A percentile compares a stretch with the other conserved stretches of the same genome.
Conservation (phyloP, 2,329 filamentous ascomycete species). For the Cryphonectria parasitica region DNA sequence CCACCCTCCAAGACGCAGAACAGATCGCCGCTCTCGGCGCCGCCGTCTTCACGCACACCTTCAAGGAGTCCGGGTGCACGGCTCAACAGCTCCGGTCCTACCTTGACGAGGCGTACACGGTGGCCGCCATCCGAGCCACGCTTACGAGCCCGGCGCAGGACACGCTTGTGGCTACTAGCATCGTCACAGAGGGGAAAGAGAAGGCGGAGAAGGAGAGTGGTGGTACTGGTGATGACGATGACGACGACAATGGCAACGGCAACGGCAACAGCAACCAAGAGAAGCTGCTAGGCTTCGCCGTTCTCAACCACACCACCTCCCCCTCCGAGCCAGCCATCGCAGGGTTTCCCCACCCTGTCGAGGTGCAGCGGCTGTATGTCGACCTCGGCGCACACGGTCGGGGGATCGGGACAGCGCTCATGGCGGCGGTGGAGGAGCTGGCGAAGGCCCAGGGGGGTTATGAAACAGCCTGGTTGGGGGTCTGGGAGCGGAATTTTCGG, state of each 20-base stretch:
- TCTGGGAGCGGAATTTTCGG: slow-evolving; percentile 50
- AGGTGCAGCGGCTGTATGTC: slow-evolving; percentile 51
- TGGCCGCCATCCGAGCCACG: slow-evolving; percentile 33
- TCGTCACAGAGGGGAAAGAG: background rate
- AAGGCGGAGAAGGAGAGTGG: slow-evolving; percentile 30
- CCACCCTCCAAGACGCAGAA: slow-evolving; percentile 35
- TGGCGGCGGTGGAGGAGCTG: slow-evolving; percentile 37
- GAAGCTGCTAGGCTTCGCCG: slow-evolving; percentile 45
- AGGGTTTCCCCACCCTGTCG: slow-evolving; percentile 40
- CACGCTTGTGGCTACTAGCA: slow-evolving; percentile 36
- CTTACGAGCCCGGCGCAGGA: slow-evolving; percentile 34
- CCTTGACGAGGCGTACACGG: slow-evolving; percentile 43
- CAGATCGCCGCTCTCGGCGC: slow-evolving; percentile 42
- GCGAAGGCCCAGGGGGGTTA: slow-evolving; percentile 41
- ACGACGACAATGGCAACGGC: too few relatives aligned
- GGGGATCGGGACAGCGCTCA: slow-evolving; percentile 44
- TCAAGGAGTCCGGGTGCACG: slow-evolving; percentile 46
- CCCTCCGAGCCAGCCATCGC: slow-evolving; percentile 39
- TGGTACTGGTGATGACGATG: background rate
- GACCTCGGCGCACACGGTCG: slow-evolving; percentile 40
- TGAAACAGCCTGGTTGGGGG: slow-evolving; percentile 49
- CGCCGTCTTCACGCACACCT: slow-evolving; percentile 43
- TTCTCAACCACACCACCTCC: slow-evolving; percentile 40
- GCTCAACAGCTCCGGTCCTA: slow-evolving; percentile 43
- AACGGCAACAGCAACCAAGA: too few relatives aligned